Evolutionary conservation across 1,284 basidiomycete species (phyloP), one percentile per base, ranked within the genome.

Genomic region (Trichosporon ovoides): DNA sequence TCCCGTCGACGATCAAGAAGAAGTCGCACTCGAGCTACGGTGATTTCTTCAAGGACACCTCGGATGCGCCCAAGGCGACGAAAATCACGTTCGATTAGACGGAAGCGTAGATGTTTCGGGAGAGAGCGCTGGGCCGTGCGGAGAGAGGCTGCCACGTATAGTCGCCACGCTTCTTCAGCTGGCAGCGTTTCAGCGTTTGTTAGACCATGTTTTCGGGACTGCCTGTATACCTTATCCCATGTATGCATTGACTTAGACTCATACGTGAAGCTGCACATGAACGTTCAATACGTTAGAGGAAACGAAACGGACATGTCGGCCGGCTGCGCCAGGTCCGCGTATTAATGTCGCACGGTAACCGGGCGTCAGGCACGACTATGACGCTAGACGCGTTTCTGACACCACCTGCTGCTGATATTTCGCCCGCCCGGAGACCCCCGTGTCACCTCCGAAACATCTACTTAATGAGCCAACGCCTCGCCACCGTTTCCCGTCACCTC

Each of bases 1-100:
- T 98, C 82, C 92, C 94, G 35, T 91, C 92, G 82, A 89, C 92
- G 52, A 94, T 98, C 80, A 96, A 96, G 82, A 97, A 97, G 82
- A 94, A 89, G 82, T 85, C 76, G 61, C 76, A 77, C 64, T 72
- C 74, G 1, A 68, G 70, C 11, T 80, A 80, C 62, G 79, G 79
- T 11, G 89, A 89, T 5, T 92, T 91, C 78, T 95, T 84, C 80
- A 81, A 86, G 65, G 88, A 93, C 66, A 85, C 89, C 13, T 80
- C 83, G 12, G 83, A 84, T 43, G 85, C 87, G 14, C 85, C 85
- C 36, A 86, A 84, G 14, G 86, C 92, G 22, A 95, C 88, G 53
- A 94, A 92, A 82, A 94, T 95, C 72, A 88, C 85, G 48, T 96
- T 96, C 59, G 78, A 81, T 62, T 81, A 76, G 63, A 64, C 20